Percentiles rank a stretch among this genome's conserved stretches.
Conservation (phyloP, 1,284 basidiomycete genomes). For the Rhodotorula glutinis region DNA sequence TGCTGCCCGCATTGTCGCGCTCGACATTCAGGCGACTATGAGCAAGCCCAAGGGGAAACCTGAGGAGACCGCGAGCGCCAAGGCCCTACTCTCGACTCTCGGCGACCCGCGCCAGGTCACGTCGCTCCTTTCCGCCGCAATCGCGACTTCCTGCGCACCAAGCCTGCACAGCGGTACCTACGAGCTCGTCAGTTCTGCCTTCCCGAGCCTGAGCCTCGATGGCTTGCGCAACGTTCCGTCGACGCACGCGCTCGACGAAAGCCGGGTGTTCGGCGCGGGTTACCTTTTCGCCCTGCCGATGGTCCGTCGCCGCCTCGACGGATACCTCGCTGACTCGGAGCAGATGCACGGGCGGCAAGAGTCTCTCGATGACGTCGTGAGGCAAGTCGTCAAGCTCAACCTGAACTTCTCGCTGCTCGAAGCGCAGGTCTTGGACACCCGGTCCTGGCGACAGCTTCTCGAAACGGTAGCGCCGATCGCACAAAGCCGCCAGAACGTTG, state of each 20-base stretch:
- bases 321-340: conserved; percentile 47
- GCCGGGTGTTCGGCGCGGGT: conserved; percentile 70
- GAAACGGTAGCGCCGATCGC: conserved; percentile 64
- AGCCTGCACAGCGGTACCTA: conserved; percentile 59
- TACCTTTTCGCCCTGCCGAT: conserved; percentile 61
- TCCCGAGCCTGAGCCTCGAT: conserved; percentile 47
- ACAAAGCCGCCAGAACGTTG: conserved; percentile 54
- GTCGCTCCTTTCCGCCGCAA: conserved; percentile 60
- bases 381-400: conserved; percentile 61
- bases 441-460: conserved; percentile 74
- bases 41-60: conserved; percentile 51
- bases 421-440: conserved; percentile 67
- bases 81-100: conserved; percentile 50
- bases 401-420: conserved; percentile 80
- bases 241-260: conserved; percentile 58
- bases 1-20: conserved; percentile 61
- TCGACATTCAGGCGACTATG: conserved; percentile 50
- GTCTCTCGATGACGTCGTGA: conserved; percentile 46
- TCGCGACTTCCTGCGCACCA: conserved; percentile 66
- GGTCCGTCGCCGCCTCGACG: conserved; percentile 45
- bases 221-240: conserved; percentile 56
- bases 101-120: conserved; percentile 60
- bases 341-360: conserved; percentile 14
- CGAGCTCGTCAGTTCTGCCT: conserved; percentile 46
- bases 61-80: conserved; percentile 61